Evolutionary conservation across 441 rosid species (phyloP).

Genomic region (Erodium trifolium): DNA sequence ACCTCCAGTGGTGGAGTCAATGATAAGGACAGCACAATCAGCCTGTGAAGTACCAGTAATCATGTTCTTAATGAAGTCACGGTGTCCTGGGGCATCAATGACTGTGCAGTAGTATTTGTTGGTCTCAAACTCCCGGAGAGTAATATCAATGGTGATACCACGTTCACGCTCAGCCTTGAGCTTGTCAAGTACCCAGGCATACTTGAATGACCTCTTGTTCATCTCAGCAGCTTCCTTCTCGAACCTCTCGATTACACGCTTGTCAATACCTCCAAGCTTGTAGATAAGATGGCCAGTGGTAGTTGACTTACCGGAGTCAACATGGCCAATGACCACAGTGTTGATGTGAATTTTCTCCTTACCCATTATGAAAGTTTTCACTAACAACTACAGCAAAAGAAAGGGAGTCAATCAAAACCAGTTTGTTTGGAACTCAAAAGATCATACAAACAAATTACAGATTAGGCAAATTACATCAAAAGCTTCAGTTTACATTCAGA

Average conservation of each 20-base stretch:
- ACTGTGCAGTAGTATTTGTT: constrained; percentile 60
- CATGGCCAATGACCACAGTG: constrained; percentile 76
- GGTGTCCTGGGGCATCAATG: constrained; percentile 60
- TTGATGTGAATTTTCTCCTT: constrained; percentile 66
- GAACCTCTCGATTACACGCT: constrained; percentile 71
- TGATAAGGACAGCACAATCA: constrained; percentile 61
- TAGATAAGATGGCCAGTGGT: constrained; percentile 76
- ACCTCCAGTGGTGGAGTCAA: constrained; percentile 58
- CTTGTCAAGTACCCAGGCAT: constrained; percentile 81
- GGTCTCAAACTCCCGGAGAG: constrained; percentile 70
- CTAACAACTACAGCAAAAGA: neutral
- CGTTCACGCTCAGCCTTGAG: constrained; percentile 85
- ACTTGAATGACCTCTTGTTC: constrained; percentile 61
- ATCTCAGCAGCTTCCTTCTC: constrained; percentile 39
- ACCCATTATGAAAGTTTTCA: constrained; percentile 30
- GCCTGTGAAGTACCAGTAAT: constrained; percentile 71
- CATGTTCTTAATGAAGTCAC: constrained; percentile 67
- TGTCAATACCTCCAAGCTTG: constrained; percentile 79
- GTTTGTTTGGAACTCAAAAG: too few relatives aligned
- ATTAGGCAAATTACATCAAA: neutral
- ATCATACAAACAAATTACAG: neutral
- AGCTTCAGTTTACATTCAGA: neutral
- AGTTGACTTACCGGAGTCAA: constrained; percentile 70
- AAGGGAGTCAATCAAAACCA: neutral
- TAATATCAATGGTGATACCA: constrained; percentile 76